Base-by-base conservation (phyloP, 257 asterid genomes). In the Solanum megistacrolobum region DNA sequence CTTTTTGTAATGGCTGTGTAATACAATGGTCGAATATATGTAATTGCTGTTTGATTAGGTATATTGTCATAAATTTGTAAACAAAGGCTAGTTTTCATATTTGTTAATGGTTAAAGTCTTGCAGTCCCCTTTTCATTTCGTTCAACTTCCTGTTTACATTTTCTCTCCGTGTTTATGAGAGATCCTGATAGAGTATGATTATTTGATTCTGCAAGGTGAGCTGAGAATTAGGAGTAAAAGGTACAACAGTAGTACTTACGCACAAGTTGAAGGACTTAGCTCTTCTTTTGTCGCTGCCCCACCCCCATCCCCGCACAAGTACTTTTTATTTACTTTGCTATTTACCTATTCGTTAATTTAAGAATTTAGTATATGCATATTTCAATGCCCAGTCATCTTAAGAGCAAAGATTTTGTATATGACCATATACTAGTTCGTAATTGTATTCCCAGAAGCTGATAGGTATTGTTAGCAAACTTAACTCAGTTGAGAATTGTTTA, bases 41-140 rank as follows among this genome's bases (percentile, higher is more conserved):
- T 71, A 86, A 86, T 86, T 72, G 81, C 73, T 86, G 73, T 71
- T 65, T 86, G 88, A 25, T 86, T 86, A 58, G 82, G 32, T 72
- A 72, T 76, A 72, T 43, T 72, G 36, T 46, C 65, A 25, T 86
- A 23, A 86, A 71, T 29, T 86, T 71, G 87, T 65, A 71, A 69
- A 86, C 46, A 36, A 71, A 20, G 65, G 18, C 66, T 71, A 41
- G 66, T 62, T 71, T 55, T 86, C 48, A 3, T 86, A 58, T 39
- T 31, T 68, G 81, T 66, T 66, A 62, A 16, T 85, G 66, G 41
- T 85, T 39, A 18, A 85, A 65, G 21, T 46, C 81, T 68, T 38
- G 78, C 7, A 4, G 14, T 13, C 11, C 25, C 23, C 16, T n/a
- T 41, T 41, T 43, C 23, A 25, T 41, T 4, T 41, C 0, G 4